Percentiles rank a stretch among this genome's conserved stretches.
phyloP scores from a whole-genome alignment of 1,284 basidiomycete genomes.

The Sanghuangporus baumii region DNA sequence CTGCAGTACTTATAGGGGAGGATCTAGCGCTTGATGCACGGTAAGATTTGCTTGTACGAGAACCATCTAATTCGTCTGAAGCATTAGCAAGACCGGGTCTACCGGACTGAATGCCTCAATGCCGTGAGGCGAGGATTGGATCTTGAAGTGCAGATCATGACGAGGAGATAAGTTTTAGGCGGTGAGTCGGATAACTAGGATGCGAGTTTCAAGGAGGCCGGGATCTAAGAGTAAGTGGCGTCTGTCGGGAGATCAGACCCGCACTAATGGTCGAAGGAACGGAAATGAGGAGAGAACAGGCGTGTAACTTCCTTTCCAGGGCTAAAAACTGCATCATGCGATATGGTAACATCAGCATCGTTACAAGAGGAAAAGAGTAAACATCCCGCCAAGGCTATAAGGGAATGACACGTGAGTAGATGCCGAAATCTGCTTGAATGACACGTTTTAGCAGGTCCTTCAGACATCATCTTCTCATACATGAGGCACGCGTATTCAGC shows the following conservation, averaged over 20 bases:
- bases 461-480: conserved; percentile 3
- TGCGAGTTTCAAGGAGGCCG: conserved; percentile 8
- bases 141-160: conserved; percentile 12
- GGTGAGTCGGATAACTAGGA: conserved; percentile 4
- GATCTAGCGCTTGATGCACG: conserved; percentile 1
- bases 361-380: not conserved
- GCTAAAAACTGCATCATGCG: not conserved
- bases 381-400: not conserved
- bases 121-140: conserved; percentile 8
- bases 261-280: not conserved
- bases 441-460: not conserved
- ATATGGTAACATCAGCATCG: conserved; percentile 3
- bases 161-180: conserved; percentile 10
- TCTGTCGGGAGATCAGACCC: not conserved
- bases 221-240: conserved; percentile 11
- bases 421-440: conserved; percentile 10
- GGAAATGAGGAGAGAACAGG: not conserved
- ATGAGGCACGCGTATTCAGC: conserved; percentile 1
- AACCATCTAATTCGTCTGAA: conserved; percentile 4
- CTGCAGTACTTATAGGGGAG: conserved; percentile 11
- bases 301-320: not conserved
- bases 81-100: conserved; percentile 11
- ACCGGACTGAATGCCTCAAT: conserved; percentile 10
- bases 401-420: not conserved
- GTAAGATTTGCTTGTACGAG: conserved; percentile 1